A percentile compares a stretch with the other conserved stretches of the same genome.
These are phyloP conservation scores for Ophidiomyces ophidiicola DNA, from an alignment of 2,329 filamentous ascomycete species.

Conservation along the genomic window DNA sequence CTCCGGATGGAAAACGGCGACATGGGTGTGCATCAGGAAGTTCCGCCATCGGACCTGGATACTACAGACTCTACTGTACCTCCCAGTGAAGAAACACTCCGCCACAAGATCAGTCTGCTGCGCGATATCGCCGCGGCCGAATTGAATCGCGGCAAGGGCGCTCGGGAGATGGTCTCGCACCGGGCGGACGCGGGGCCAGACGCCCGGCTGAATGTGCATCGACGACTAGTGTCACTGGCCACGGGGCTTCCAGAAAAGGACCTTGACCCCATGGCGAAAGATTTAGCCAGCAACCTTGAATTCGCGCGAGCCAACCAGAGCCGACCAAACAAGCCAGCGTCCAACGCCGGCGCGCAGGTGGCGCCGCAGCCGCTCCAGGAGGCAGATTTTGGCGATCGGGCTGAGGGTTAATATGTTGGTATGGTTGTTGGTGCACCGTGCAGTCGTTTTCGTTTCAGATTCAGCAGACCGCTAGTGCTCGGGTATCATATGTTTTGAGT, in stretches of 20 bases:
- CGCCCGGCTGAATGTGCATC: constrained; percentile 37
- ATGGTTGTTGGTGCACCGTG: neutral
- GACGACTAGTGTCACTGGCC: constrained; percentile 36
- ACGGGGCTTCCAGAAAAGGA: constrained; percentile 38
- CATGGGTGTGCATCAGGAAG: constrained; percentile 5
- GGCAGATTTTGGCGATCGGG: neutral
- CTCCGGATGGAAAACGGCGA: constrained; percentile 16
- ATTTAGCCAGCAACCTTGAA: constrained; percentile 35
- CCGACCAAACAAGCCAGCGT: constrained; percentile 11
- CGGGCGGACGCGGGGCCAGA: constrained; percentile 36
- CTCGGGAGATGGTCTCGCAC: constrained; percentile 34
- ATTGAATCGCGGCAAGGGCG: constrained; percentile 24
- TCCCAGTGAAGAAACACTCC: too few relatives aligned
- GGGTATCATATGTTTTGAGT: too few relatives aligned
- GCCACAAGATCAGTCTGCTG: constrained; percentile 22
- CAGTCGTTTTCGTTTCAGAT: neutral
- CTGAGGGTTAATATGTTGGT: neutral
- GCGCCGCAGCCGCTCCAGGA: neutral
- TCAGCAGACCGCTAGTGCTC: too few relatives aligned
- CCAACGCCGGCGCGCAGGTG: neutral
- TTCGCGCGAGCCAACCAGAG: constrained; percentile 32
- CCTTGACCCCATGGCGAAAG: constrained; percentile 36
- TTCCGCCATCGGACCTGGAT: constrained; percentile 11
- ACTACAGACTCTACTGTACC: constrained; percentile 13
- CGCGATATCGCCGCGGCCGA: constrained; percentile 26